A percentile compares a stretch with the other conserved stretches of the same genome.
These are phyloP conservation scores for Rubroboletus satanas DNA, from an alignment of 768 basidiomycete species.

Conservation along the genomic window DNA sequence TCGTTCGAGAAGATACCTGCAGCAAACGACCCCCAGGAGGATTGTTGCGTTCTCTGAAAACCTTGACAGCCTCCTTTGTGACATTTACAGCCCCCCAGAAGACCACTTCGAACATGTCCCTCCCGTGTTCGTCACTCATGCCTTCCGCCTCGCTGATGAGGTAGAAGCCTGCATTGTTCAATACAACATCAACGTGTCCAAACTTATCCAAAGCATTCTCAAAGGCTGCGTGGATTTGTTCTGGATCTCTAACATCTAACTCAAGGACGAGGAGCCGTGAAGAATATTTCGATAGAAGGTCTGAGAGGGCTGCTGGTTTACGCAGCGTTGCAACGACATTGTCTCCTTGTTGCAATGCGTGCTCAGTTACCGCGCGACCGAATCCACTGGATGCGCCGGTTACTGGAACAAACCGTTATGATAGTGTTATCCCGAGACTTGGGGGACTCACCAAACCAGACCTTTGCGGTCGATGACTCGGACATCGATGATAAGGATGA, in stretches of 20 bases:
- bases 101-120: conserved; percentile 36
- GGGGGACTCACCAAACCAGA: conserved; percentile 24
- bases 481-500: conserved; percentile 3
- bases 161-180: conserved; percentile 40
- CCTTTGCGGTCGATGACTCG: conserved; percentile 3
- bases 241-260: conserved; percentile 36
- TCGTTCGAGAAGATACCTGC: conserved; percentile 32
- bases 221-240: conserved; percentile 36
- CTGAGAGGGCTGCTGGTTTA: conserved; percentile 26
- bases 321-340: conserved; percentile 42
- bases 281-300: conserved; percentile 27
- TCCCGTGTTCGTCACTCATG: conserved; percentile 31
- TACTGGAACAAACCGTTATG: conserved; percentile 24
- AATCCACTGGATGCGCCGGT: conserved; percentile 41
- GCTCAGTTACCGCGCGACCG: conserved; percentile 34
- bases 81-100: conserved; percentile 39
- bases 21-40: conserved; percentile 39
- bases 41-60: conserved; percentile 38
- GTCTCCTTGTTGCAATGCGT: conserved; percentile 37
- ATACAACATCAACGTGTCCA: conserved; percentile 43
- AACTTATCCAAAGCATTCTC: conserved; percentile 32
- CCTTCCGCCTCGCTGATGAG: conserved; percentile 38
- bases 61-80: conserved; percentile 29
- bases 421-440: neutral
- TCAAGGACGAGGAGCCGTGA: conserved; percentile 36